A percentile compares a stretch with the other conserved stretches of the same genome.
Evolutionary conservation across 2,329 filamentous ascomycete genomes (phyloP).

Genomic region (Piedraia hortae): DNA sequence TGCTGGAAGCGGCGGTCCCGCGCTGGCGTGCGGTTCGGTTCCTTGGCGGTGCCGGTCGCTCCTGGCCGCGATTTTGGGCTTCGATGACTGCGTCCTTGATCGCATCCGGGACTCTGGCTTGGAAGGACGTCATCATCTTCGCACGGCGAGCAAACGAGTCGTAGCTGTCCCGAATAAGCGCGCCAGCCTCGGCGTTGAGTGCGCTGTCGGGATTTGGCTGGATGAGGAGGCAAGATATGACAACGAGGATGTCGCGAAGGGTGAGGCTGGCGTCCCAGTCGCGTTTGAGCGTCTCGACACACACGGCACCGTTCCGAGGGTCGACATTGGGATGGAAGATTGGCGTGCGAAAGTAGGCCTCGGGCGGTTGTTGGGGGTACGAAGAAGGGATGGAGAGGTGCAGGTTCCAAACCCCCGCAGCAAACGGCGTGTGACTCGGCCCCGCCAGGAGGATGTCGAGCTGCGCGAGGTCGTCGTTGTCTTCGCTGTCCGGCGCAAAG

Average conservation of each 20-base stretch:
- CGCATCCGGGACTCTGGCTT: slow-evolving; percentile 25
- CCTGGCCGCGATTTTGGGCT: slow-evolving; percentile 23
- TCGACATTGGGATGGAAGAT: slow-evolving; percentile 40
- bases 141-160: slow-evolving; percentile 28
- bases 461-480: slow-evolving; percentile 27
- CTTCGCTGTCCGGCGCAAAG: slow-evolving; percentile 17
- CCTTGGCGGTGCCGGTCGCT: slow-evolving; percentile 1
- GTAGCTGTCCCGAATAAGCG: slow-evolving; percentile 30
- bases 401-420: slow-evolving; percentile 29
- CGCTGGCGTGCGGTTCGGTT: background rate
- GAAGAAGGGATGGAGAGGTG: slow-evolving; percentile 30
- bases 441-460: slow-evolving; percentile 31
- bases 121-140: slow-evolving; percentile 32
- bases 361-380: slow-evolving; percentile 26
- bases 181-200: slow-evolving; percentile 31
- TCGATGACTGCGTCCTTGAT: slow-evolving; percentile 20
- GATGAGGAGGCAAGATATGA: slow-evolving; percentile 34
- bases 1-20: no score
- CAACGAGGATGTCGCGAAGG: slow-evolving; percentile 29
- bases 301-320: slow-evolving; percentile 31
- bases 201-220: slow-evolving; percentile 37
- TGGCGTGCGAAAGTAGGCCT: slow-evolving; percentile 30
- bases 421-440: slow-evolving; percentile 31
- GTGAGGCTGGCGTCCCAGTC: slow-evolving; percentile 33
- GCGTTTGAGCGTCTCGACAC: slow-evolving; percentile 35